phyloP scores from a whole-genome alignment of 176 grass and related monocot genomes.

The Triticum dicoccoides region DNA sequence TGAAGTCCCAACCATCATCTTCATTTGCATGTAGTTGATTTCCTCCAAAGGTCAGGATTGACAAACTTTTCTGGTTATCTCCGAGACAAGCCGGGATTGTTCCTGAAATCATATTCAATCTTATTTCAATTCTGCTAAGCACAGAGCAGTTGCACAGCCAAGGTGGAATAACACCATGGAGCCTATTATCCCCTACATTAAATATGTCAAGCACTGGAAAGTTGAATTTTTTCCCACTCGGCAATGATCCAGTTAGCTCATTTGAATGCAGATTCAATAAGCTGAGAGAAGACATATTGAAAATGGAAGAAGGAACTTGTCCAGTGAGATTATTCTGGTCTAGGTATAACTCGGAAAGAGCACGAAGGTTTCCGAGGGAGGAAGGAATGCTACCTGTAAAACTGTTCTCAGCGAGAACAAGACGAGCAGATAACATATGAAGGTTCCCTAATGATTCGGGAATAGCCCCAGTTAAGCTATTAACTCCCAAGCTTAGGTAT shows the following conservation, averaged over 20 bases:
- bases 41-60: neutral
- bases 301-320: constrained; percentile 5
- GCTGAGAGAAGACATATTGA: constrained; percentile 19
- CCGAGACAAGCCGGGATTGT: constrained; percentile 17
- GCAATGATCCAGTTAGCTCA: neutral
- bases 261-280: neutral
- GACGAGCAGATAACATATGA: neutral
- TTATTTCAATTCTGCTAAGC: neutral
- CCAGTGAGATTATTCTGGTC: constrained; percentile 6
- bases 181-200: neutral
- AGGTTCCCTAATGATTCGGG: constrained; percentile 29
- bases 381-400: neutral
- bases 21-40: neutral
- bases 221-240: neutral
- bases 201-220: constrained; percentile 4
- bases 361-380: neutral
- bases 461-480: constrained; percentile 16
- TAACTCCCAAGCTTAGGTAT: constrained; percentile 2
- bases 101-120: constrained; percentile 11
- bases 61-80: neutral
- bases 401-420: constrained; percentile 2
- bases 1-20: neutral
- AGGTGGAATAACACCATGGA: constrained; percentile 6
- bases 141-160: constrained; percentile 26
- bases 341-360: neutral